Evolutionary conservation across 2,329 filamentous ascomycete genomes (phyloP).

Genomic region (Dactylellina sp.): DNA sequence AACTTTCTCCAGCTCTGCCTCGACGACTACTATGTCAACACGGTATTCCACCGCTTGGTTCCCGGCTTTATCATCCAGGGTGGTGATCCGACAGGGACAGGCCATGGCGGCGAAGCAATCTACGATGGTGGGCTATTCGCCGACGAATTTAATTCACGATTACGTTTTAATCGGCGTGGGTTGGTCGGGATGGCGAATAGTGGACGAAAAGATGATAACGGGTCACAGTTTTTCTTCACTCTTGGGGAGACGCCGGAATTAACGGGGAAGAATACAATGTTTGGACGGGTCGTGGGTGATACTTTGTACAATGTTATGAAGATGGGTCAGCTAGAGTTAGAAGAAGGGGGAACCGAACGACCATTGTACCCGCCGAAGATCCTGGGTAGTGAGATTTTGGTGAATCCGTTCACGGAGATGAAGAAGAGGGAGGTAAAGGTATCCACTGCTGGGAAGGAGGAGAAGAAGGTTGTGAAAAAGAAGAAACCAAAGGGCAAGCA

Average conservation of each 20-base stretch:
- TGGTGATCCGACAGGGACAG: slow-evolving; percentile 92
- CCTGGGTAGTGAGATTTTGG: slow-evolving; percentile 77
- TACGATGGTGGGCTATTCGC: slow-evolving; percentile 84
- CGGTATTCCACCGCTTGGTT: slow-evolving; percentile 91
- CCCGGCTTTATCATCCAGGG: slow-evolving; percentile 94
- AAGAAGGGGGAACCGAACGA: slow-evolving; percentile 77
- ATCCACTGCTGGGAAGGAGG: slow-evolving; percentile 66
- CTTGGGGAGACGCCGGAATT: slow-evolving; percentile 83
- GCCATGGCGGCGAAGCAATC: slow-evolving; percentile 89
- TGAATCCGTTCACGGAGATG: slow-evolving; percentile 87
- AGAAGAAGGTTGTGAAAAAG: slow-evolving; percentile 65
- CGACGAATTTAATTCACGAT: slow-evolving; percentile 90
- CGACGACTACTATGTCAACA: slow-evolving; percentile 94
- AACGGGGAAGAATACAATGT: slow-evolving; percentile 89
- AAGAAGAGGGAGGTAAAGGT: slow-evolving; percentile 74
- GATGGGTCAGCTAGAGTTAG: slow-evolving; percentile 88
- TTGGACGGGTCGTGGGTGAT: slow-evolving; percentile 90
- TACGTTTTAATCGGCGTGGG: slow-evolving; percentile 92
- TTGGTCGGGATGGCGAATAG: slow-evolving; percentile 97
- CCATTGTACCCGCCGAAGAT: slow-evolving; percentile 89
- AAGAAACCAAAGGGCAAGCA: slow-evolving; percentile 80
- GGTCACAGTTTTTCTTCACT: slow-evolving; percentile 97
- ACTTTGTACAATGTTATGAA: slow-evolving; percentile 96
- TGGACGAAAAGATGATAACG: slow-evolving; percentile 80
- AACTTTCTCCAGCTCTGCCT: slow-evolving; percentile 96